Base-by-base conservation (phyloP, 805 yeast genomes). In the Metschnikowia rubicola region DNA sequence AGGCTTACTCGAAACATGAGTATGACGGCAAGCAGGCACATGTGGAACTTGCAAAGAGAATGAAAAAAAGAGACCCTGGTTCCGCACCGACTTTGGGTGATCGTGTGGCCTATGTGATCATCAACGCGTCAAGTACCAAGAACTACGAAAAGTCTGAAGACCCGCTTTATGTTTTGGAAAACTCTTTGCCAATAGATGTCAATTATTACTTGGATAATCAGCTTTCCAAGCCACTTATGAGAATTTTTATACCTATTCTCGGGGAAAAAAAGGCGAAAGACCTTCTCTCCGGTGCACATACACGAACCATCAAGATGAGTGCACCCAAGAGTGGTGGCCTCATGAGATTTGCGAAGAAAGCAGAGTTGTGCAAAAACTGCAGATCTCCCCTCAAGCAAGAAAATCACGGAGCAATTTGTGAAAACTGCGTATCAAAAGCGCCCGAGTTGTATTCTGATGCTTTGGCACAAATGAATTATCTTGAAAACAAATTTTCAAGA, bases 1-100 rank as follows among this genome's bases (percentile, higher is more conserved):
- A 94, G 63, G 96, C 95, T 7, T 75, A 92, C 38, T 86, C 97
- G 3, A 75, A 86, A 48, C 86, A 87, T 43, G 97, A 94, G 60
- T 94, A 94, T 65, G 86, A 96, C 3, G 96, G 91, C 28, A 96
- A 94, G 53, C 99, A 94, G 65, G 97, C 99, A 0, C 99, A 94
- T 66, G 96, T 91, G 28, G 97, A 92, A 56, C 76, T 94, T 38
- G 97, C 99, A 0, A 96, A 91, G 59, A 77, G 97, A 58, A 94
- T 94, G 97, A 79, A 83, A 44, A 89, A 90, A 63, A 84, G 99
- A 73, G 99, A 94, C 62, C 86, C 96, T 0, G 99, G 99, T 21
- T 86, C 96, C 8, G 99, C 99, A 1, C 99, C 99, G 3, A 83
- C 89, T 10, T 77, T 94, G 40, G 99, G 99, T 48, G 99, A 94